These are phyloP conservation scores for Aspergillus caelatus DNA, from an alignment of 2,329 filamentous ascomycete genomes.

Conservation along the genomic window DNA sequence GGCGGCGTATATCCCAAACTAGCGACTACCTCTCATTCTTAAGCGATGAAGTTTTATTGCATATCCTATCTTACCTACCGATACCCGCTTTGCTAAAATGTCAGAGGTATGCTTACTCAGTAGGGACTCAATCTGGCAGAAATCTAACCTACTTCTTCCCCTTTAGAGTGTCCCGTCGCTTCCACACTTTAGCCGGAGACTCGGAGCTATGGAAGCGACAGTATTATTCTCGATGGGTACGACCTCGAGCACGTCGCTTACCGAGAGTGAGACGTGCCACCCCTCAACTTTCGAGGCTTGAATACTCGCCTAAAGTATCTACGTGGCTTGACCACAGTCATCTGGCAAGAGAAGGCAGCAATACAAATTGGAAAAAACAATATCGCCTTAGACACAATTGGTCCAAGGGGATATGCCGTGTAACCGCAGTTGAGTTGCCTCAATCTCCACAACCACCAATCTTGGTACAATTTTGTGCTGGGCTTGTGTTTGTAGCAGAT, in stretches of 20 bases:
- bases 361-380: slow-evolving; percentile 81
- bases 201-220: slow-evolving; percentile 87
- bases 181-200: slow-evolving; percentile 73
- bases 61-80: slow-evolving; percentile 77
- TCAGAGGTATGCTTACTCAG: slow-evolving; percentile 52
- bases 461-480: slow-evolving; percentile 76
- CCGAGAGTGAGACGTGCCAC: slow-evolving; percentile 62
- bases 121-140: not conserved
- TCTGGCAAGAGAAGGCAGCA: slow-evolving; percentile 52
- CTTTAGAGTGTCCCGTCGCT: slow-evolving; percentile 64
- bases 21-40: slow-evolving; percentile 70
- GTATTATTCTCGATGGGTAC: slow-evolving; percentile 86
- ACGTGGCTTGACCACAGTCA: slow-evolving; percentile 66
- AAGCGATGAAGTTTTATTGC: slow-evolving; percentile 85
- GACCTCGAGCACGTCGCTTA: slow-evolving; percentile 75
- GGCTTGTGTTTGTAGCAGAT: slow-evolving; percentile 78
- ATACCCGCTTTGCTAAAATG: slow-evolving; percentile 68
- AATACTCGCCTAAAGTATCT: slow-evolving; percentile 59
- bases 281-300: slow-evolving; percentile 40
- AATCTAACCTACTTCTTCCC: slow-evolving; percentile 4
- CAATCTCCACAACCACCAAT: slow-evolving; percentile 60
- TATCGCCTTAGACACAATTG: slow-evolving; percentile 92
- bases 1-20: slow-evolving; percentile 36
- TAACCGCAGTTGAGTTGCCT: slow-evolving; percentile 73
- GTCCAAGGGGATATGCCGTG: slow-evolving; percentile 77